These are phyloP conservation scores for Diplocarpon rosae DNA, from an alignment of 2,329 filamentous ascomycete species.

Conservation along the genomic window DNA sequence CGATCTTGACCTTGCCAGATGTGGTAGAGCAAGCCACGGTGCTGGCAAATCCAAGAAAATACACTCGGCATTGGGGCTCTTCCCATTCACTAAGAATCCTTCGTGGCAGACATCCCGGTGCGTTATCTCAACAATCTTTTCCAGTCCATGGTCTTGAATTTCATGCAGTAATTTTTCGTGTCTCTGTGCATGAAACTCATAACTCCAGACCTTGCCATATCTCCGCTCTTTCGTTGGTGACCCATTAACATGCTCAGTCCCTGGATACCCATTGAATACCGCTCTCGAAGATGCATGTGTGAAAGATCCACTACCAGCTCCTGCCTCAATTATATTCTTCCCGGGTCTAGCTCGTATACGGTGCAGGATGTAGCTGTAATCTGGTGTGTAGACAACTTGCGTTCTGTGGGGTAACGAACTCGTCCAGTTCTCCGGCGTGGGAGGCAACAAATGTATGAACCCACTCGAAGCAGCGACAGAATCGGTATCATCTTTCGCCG, in stretches of 20 bases:
- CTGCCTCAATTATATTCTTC: constrained; percentile 65
- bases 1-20: constrained; percentile 50
- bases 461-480: constrained; percentile 49
- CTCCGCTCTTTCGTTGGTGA: constrained; percentile 26
- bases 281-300: constrained; percentile 69
- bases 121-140: constrained; percentile 57
- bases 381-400: constrained; percentile 77
- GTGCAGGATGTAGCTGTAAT: constrained; percentile 77
- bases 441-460: constrained; percentile 68
- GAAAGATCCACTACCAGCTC: constrained; percentile 73
- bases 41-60: constrained; percentile 74
- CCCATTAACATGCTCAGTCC: constrained; percentile 26
- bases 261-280: constrained; percentile 61
- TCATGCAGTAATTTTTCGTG: constrained; percentile 60
- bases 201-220: constrained; percentile 67
- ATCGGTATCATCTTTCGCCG: constrained; percentile 33
- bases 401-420: constrained; percentile 69
- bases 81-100: constrained; percentile 52
- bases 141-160: constrained; percentile 55
- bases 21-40: constrained; percentile 68
- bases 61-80: constrained; percentile 53
- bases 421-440: constrained; percentile 76
- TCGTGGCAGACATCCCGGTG: constrained; percentile 70
- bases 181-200: constrained; percentile 67
- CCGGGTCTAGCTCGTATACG: constrained; percentile 65